These are phyloP conservation scores for Haplosporangium gracile DNA, from an alignment of 192 early-diverging fungal species.

Conservation along the genomic window DNA sequence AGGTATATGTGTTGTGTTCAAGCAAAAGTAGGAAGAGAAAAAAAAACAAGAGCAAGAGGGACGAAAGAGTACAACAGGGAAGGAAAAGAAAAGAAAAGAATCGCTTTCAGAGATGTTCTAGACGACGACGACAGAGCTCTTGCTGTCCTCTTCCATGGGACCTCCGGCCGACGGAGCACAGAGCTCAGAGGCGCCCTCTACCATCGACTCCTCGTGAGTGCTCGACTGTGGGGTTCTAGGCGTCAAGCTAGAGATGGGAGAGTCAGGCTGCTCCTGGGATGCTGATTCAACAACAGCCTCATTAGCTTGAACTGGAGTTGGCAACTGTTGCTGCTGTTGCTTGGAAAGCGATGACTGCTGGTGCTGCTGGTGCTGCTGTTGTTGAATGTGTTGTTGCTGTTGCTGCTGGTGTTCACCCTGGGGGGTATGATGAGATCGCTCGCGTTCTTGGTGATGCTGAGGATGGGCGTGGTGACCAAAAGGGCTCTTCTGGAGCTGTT, in stretches of 20 bases:
- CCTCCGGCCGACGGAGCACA: conserved; percentile 32
- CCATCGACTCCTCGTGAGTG: conserved; percentile 32
- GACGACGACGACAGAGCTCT: conserved; percentile 33
- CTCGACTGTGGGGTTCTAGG: conserved; percentile 40
- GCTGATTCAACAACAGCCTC: neutral
- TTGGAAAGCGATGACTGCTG: conserved; percentile 9
- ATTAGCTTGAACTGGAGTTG: neutral
- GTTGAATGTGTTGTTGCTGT: conserved; percentile 1
- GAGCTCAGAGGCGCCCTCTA: conserved; percentile 8
- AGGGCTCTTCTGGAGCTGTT: conserved; percentile 15
- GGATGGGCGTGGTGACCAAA: conserved; percentile 14
- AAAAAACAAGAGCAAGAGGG: neutral
- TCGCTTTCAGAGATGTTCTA: neutral
- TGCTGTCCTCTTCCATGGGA: conserved; percentile 48
- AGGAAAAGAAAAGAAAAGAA: neutral
- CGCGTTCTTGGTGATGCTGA: conserved; percentile 19
- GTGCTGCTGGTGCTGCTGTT: conserved; percentile 19
- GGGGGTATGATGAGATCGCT: conserved; percentile 21
- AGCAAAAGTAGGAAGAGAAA: neutral
- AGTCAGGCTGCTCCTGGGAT: conserved; percentile 30
- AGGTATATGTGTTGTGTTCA: conserved; percentile 11
- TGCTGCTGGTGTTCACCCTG: conserved; percentile 22
- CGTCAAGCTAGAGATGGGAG: conserved; percentile 45
- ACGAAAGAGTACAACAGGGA: neutral
- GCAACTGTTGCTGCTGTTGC: neutral